Base-by-base conservation (phyloP, 495 filamentous ascomycete genomes). In the Daldinia caldariorum region DNA sequence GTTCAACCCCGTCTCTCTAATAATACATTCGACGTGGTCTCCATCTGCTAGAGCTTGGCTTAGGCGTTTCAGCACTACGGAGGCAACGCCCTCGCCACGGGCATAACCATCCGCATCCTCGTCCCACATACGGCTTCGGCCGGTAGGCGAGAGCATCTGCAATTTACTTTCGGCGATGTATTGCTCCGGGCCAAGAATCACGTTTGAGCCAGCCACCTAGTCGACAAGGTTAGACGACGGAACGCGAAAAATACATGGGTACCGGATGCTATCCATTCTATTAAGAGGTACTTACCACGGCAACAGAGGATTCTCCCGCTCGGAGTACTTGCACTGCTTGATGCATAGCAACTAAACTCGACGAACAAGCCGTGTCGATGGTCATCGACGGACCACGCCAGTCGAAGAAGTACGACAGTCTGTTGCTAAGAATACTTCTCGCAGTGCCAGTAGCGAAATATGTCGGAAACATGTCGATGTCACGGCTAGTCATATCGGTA, bases 341-440 rank as follows among this genome's bases (percentile, higher is more conserved):
- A 62, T 88, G 83, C 6, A 87, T 60, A 0, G 85, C 86, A 3
- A 83, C 76, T 13, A 89, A 20, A 49, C 49, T 56, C n/a, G 81
- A 81, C 1, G 83, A 84, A 76, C 92, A 96, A n/a, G 92, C 92
- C 1, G 92, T 94, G 77, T 95, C 92, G 31, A 94, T 83, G 58
- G 87, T 91, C 77, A 90, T 88, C 55, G 88, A 77, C 1, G 80
- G 77, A 3, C 86, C 84, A 6, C 77, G 76, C 67, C 82, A 81
- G 64, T 85, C 79, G 64, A 83, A 86, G 50, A 80, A 82, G 54
- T 84, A 81, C 0, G 81, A 85, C 12, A 87, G 58, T 0, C 85
- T 77, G 45, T 87, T 85, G 9, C 83, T 78, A 67, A 77, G 67
- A 69, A 85, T 77, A 4, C 76, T 67, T 4, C 14, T 77, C 63